Conservation (phyloP, 306 rosid species). For the Cicer judaicum region DNA sequence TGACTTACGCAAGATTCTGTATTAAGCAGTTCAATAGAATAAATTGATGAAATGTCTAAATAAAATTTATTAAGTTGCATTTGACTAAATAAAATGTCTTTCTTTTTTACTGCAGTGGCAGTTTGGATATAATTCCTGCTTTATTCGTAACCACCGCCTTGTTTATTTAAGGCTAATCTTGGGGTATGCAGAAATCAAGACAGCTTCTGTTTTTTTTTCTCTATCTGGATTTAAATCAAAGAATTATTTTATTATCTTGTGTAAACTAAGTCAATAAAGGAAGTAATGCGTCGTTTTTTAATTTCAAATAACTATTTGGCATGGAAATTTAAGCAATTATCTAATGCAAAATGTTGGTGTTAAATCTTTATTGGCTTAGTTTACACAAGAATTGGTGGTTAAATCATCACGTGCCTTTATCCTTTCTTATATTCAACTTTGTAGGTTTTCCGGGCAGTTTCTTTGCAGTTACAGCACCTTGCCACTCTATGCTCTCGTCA, state of each 20-base stretch:
- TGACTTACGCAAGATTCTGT: conserved; percentile 21
- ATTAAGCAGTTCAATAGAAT: conserved; percentile 22
- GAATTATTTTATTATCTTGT: background rate
- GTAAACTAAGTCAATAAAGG: conserved; percentile 40
- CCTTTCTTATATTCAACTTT: conserved; percentile 31
- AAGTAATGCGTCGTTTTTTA: background rate
- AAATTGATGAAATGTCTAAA: background rate
- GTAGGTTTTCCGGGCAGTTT: conserved; percentile 90
- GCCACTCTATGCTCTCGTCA: conserved; percentile 95
- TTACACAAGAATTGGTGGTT: conserved; percentile 15
- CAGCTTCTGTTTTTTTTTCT: background rate
- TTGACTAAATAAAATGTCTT: conserved; percentile 34
- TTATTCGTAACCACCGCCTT: conserved; percentile 71
- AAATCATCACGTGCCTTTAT: conserved; percentile 35
- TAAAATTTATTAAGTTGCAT: background rate
- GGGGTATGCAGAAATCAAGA: conserved; percentile 70
- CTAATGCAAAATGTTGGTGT: conserved; percentile 2
- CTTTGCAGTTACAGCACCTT: conserved; percentile 97
- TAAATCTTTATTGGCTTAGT: conserved; percentile 30
- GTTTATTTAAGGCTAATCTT: conserved; percentile 82
- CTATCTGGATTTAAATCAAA: conserved; percentile 9
- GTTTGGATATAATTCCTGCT: conserved; percentile 90
- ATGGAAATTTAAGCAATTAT: conserved; percentile 9
- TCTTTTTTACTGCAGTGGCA: conserved; percentile 80
- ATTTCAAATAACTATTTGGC: background rate